Conservation (phyloP, 306 rosid genomes). For the Carpinus fangiana region DNA sequence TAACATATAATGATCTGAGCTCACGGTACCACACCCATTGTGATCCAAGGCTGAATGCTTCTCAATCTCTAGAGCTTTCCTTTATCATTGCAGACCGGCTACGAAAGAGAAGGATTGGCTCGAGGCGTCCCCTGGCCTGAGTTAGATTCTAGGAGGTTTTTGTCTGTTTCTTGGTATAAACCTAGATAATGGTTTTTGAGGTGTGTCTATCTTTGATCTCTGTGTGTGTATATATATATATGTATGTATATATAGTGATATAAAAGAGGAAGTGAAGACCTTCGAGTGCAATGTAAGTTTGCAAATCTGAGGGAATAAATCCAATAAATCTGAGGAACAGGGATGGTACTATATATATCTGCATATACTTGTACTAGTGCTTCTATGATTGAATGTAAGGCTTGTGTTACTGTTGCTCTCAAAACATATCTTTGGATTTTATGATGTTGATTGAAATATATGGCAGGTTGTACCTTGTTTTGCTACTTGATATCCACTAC, state of each 20-base stretch:
- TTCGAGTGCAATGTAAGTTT: background rate
- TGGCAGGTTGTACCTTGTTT: too few species aligned
- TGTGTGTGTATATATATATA: background rate
- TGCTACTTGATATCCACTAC: too few species aligned
- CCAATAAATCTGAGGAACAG: background rate
- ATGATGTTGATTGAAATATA: background rate
- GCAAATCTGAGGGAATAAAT: background rate
- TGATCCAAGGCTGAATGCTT: conserved; percentile 46
- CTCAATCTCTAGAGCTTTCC: conserved; percentile 44
- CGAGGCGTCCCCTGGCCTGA: background rate
- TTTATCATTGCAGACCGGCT: conserved; percentile 43
- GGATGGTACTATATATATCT: background rate
- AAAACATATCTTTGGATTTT: background rate
- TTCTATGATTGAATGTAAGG: background rate
- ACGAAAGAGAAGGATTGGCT: conserved; percentile 29
- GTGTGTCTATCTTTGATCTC: background rate
- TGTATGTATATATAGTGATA: background rate
- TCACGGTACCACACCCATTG: conserved; percentile 45
- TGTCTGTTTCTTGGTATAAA: background rate
- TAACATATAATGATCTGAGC: conserved; percentile 40
- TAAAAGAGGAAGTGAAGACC: background rate
- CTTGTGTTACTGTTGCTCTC: background rate
- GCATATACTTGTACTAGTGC: background rate
- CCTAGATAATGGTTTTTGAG: background rate
- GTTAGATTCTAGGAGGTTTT: background rate